Conservation (phyloP, 1,139 yeast genomes). For the Maudiozyma humilis region DNA sequence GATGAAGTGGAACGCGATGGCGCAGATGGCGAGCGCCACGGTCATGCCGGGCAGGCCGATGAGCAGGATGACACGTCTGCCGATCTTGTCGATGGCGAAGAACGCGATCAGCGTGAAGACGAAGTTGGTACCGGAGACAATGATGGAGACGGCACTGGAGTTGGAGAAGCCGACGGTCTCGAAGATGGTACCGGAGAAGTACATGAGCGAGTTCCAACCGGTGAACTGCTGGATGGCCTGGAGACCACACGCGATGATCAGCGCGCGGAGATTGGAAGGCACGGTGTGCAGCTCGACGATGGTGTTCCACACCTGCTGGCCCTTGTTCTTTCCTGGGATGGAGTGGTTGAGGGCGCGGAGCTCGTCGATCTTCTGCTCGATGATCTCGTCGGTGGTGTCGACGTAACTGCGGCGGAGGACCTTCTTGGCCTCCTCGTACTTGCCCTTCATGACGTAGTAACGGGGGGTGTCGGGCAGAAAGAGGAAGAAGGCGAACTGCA, state of each 20-base stretch:
- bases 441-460: conserved; percentile 65
- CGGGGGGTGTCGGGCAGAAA: conserved; percentile 96
- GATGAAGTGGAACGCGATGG: conserved; percentile 82
- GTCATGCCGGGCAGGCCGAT: conserved; percentile 77
- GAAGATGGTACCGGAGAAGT: conserved; percentile 84
- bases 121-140: conserved; percentile 88
- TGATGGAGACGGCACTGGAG: conserved; percentile 87
- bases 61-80: conserved; percentile 72
- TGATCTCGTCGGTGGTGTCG: conserved; percentile 47
- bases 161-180: conserved; percentile 79
- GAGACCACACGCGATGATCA: conserved; percentile 79
- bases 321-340: conserved; percentile 53
- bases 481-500: conserved; percentile 67
- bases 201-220: conserved; percentile 92
- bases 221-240: conserved; percentile 95
- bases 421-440: conserved; percentile 52
- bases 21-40: conserved; percentile 62
- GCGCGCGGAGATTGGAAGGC: conserved; percentile 81
- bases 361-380: conserved; percentile 53
- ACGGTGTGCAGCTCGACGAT: conserved; percentile 60
- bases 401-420: conserved; percentile 55
- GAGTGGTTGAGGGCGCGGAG: conserved; percentile 49
- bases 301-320: conserved; percentile 50
- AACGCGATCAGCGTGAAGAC: conserved; percentile 77
- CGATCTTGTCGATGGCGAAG: conserved; percentile 73